phyloP scores from a whole-genome alignment of 2,329 filamentous ascomycete species.

The Apiospora malaysiana region DNA sequence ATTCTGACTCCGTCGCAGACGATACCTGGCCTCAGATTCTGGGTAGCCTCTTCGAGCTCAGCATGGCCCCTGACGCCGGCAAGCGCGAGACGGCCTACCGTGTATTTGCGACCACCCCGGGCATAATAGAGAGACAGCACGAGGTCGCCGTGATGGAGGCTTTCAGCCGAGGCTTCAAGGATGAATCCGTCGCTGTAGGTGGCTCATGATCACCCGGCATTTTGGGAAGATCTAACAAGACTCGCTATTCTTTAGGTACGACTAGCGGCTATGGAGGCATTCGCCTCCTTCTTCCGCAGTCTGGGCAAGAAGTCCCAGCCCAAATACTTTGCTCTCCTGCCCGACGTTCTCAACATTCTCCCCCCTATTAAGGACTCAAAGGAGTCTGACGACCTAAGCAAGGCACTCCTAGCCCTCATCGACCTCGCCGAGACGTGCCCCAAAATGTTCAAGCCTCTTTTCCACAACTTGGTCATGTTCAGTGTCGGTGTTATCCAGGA shows the following conservation, averaged over 20 bases:
- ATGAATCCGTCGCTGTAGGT: constrained; percentile 78
- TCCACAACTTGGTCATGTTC: constrained; percentile 90
- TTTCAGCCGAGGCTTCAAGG: constrained; percentile 91
- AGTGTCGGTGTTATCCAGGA: constrained; percentile 93
- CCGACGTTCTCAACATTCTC: constrained; percentile 91
- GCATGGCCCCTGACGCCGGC: constrained; percentile 81
- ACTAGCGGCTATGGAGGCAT: constrained; percentile 94
- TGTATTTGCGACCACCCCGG: constrained; percentile 93
- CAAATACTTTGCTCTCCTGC: constrained; percentile 87
- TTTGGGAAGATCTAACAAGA: constrained; percentile 25
- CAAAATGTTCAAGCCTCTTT: constrained; percentile 97
- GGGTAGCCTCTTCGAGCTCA: constrained; percentile 84
- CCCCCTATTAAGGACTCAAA: constrained; percentile 91
- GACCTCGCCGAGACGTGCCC: constrained; percentile 93
- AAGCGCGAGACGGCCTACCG: constrained; percentile 93
- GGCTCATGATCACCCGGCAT: background rate
- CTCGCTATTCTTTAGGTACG: constrained; percentile 66
- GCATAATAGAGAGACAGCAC: constrained; percentile 95
- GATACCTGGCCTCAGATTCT: constrained; percentile 91
- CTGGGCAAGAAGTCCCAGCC: constrained; percentile 85
- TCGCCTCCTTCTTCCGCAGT: constrained; percentile 93
- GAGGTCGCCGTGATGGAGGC: constrained; percentile 88
- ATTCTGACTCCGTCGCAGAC: constrained; percentile 55
- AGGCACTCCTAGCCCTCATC: constrained; percentile 88
- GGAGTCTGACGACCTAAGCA: constrained; percentile 89